Evolutionary conservation across 2,329 filamentous ascomycete genomes (phyloP), one percentile per base, ranked within the genome.

Genomic region (Aspergillus uvarum): DNA sequence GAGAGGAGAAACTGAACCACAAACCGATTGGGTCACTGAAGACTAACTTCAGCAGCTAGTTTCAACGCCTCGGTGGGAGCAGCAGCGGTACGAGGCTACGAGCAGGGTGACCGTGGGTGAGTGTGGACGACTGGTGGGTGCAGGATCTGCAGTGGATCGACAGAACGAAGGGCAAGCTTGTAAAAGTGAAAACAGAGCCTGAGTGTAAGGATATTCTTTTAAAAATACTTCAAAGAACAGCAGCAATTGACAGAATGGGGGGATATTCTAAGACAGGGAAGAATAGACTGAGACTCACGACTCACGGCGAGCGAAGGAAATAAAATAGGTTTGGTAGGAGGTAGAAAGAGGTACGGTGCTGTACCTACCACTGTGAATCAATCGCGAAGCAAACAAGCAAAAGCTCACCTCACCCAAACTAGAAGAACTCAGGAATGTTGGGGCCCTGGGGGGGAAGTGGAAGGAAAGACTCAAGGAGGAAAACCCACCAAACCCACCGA

Each of bases 101-200:
- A 31, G 53, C 38, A 55, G 26, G 29, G 31, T 24, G 47, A 26
- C 35, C 11, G 11, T 35, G 32, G 11, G 32, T 16, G 32, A 16
- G 10, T 5, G 32, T 35, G 32, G 32, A 4, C 11, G 11, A 29
- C 7, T 3, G 26, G 7, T 29, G 26, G 38, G 14, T 53, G 59
- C 56, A 47, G 55, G 51, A 54, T 57, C 50, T 60, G 59, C 49
- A 51, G 53, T 31, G 59, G 59, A 61, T 61, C 56, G 59, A 42
- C 59, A 47, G 22, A 51, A 26, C 26, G 47, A 52, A 16, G 31
- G 24, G 22, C 42, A 14, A 48, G n/a, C 29, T 54, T 21, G 35
- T 26, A 26, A 19, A 29, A n/a, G 29, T 5, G 35, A 54, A 19
- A 29, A 42, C 12, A 38, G 22, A 12, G 19, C 8, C 7, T 29